Evolutionary conservation across 225 moss, liverwort and hornwort genomes (phyloP).

Genomic region (Straminergon stramineum): DNA sequence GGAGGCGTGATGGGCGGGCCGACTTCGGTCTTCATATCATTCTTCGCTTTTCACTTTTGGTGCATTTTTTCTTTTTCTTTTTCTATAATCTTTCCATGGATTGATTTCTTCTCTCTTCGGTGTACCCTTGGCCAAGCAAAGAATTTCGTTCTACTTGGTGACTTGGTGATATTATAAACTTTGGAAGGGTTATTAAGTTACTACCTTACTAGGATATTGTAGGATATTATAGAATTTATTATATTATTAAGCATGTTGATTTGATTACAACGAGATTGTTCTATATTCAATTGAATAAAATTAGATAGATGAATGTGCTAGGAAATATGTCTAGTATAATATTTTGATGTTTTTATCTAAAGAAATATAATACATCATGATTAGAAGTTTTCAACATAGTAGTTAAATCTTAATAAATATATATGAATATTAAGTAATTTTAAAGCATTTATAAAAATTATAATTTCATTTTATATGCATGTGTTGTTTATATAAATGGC

Average conservation of each 20-base stretch:
- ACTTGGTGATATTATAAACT: fast-evolving
- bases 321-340: no score
- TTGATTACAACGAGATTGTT: fast-evolving
- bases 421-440: not conserved
- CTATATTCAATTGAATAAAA: not conserved
- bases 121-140: not conserved
- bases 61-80: not conserved
- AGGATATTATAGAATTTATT: not conserved
- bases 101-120: not conserved
- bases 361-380: no score
- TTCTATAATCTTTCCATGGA: not conserved
- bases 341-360: not conserved
- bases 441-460: not conserved
- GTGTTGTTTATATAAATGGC: not conserved
- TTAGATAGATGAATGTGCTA: not conserved
- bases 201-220: fast-evolving
- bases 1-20: not conserved
- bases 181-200: not conserved
- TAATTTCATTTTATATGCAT: not conserved
- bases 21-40: not conserved
- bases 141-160: not conserved
- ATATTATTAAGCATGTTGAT: not conserved
- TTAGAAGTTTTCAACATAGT: no score
- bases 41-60: not conserved
- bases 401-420: not conserved